These are phyloP conservation scores for Peribolospora baueri DNA, from an alignment of 768 basidiomycete species.

Conservation along the genomic window DNA sequence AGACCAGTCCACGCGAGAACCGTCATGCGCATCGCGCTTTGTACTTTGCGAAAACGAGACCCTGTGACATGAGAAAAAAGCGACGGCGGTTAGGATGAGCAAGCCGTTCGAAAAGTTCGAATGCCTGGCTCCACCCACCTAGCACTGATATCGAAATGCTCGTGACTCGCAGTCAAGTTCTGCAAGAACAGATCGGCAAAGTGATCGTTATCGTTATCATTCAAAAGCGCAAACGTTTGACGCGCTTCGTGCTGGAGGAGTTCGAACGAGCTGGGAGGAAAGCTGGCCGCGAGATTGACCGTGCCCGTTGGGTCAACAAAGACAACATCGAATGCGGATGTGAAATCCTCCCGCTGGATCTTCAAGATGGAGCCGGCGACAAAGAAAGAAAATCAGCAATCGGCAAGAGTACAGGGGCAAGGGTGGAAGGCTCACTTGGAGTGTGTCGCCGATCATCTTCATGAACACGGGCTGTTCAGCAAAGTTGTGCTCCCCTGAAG, in stretches of 20 bases:
- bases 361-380: not conserved
- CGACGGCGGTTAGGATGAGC: too few relatives aligned
- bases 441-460: conserved; percentile 29
- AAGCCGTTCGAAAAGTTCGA: too few relatives aligned
- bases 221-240: conserved; percentile 40
- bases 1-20: too few relatives aligned
- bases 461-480: conserved; percentile 33
- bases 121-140: conserved; percentile 21
- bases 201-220: conserved; percentile 30
- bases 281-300: conserved; percentile 48
- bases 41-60: too few relatives aligned
- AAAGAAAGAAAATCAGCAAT: too few relatives aligned
- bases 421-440: conserved; percentile 25
- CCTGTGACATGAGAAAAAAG: too few relatives aligned
- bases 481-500: conserved; percentile 47
- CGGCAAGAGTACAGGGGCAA: too few relatives aligned
- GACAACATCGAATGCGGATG: conserved; percentile 21
- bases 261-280: conserved; percentile 53
- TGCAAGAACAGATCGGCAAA: conserved; percentile 50
- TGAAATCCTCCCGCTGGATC: not conserved
- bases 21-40: too few relatives aligned
- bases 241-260: conserved; percentile 54
- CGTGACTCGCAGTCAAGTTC: conserved; percentile 37
- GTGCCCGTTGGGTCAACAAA: conserved; percentile 58
- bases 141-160: conserved; percentile 50